A percentile compares a stretch with the other conserved stretches of the same genome.
phyloP scores from a whole-genome alignment of 1,284 basidiomycete genomes.

The Mycosarcoma mackinlayi region DNA sequence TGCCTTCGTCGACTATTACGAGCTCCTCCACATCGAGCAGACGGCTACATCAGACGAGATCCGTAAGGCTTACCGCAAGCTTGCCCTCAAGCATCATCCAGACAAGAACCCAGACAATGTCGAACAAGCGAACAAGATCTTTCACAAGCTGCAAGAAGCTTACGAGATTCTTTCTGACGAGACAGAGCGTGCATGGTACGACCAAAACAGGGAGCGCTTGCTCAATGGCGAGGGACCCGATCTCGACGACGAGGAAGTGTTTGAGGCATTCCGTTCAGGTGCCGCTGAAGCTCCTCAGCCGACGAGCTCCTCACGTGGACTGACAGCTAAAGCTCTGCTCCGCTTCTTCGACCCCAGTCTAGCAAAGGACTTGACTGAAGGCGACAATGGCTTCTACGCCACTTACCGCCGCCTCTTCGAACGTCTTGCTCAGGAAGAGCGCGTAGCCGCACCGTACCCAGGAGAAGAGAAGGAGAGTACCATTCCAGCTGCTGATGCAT shows the following conservation, averaged over 20 bases:
- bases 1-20: constrained; percentile 64
- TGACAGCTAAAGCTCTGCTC: constrained; percentile 82
- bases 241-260: constrained; percentile 68
- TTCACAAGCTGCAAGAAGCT: constrained; percentile 89
- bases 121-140: constrained; percentile 87
- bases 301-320: constrained; percentile 79
- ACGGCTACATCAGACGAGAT: constrained; percentile 63
- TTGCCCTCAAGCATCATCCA: constrained; percentile 69
- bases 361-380: constrained; percentile 74
- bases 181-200: constrained; percentile 93
- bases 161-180: constrained; percentile 77
- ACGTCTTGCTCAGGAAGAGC: constrained; percentile 85
- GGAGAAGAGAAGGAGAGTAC: constrained; percentile 65
- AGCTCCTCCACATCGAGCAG: constrained; percentile 61
- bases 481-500: constrained; percentile 44
- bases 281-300: constrained; percentile 69
- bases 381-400: constrained; percentile 79
- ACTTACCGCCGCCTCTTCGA: constrained; percentile 89
- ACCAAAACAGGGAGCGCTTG: constrained; percentile 86
- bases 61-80: constrained; percentile 64
- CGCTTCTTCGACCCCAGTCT: constrained; percentile 84
- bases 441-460: constrained; percentile 70
- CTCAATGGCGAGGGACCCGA: constrained; percentile 56
- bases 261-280: constrained; percentile 84
- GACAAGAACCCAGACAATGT: constrained; percentile 73